These are phyloP conservation scores for Davidsoniella australis DNA, from an alignment of 2,329 filamentous ascomycete genomes.

Conservation along the genomic window DNA sequence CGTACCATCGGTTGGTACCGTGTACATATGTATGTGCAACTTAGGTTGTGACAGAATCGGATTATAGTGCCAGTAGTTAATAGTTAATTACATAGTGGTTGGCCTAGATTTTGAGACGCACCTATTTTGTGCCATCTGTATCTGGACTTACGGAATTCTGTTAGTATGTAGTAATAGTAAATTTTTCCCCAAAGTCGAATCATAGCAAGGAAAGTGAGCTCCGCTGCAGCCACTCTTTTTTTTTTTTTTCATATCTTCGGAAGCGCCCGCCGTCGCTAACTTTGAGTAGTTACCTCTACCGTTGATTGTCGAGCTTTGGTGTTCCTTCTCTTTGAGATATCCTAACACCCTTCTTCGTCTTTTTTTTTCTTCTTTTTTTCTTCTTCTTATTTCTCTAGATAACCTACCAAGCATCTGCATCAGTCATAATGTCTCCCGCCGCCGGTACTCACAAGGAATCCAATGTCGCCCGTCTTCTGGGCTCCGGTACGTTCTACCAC, in stretches of 20 bases:
- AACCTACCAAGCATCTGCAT: background rate
- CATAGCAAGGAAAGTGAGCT: background rate
- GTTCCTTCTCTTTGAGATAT: background rate
- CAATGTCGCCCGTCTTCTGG: conserved; percentile 69
- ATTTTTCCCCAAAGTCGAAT: background rate
- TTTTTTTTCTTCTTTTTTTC: background rate
- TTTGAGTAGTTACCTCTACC: background rate
- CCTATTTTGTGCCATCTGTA: too few species aligned
- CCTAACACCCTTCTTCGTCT: conserved; percentile 1
- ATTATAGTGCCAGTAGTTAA: too few species aligned
- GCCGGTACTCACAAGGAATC: conserved; percentile 59
- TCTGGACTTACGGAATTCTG: background rate
- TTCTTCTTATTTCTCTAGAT: conserved; percentile 9
- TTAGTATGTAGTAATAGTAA: background rate
- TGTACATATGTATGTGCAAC: too few species aligned
- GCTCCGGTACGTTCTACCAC: conserved; percentile 50
- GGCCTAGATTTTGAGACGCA: too few species aligned
- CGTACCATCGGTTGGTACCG: too few species aligned
- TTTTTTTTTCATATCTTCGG: conserved; percentile 5
- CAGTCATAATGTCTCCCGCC: conserved; percentile 39
- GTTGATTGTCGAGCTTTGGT: background rate
- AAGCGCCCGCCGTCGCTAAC: conserved; percentile 3
- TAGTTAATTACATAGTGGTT: too few species aligned
- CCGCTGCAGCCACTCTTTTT: conserved; percentile 1
- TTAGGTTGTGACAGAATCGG: too few species aligned